Evolutionary conservation across 1,139 yeast genomes (phyloP), one percentile per base, ranked within the genome.

Genomic region (Lodderomyces parapsilosis): DNA sequence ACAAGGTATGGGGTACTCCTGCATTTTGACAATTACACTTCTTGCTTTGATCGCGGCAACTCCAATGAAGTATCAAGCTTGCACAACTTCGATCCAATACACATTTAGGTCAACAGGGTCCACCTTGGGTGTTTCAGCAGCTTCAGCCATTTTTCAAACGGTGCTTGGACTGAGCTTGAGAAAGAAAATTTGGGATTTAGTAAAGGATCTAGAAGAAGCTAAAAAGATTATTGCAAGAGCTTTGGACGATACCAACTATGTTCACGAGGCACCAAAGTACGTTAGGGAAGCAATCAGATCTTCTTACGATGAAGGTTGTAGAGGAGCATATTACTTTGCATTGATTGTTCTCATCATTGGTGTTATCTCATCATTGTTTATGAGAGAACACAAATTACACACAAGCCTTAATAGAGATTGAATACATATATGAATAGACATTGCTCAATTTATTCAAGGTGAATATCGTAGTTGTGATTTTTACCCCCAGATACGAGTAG

Each of bases 61-160:
- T 8, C 86, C 86, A 2, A 68, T 64, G 33, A 76, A 79, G 49
- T 74, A 70, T 50, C 91, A 84, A 59, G 91, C 91, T 4, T 77
- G 85, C 6, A 78, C 87, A 0, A 85, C 93, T 0, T 82, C 89
- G 1, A 83, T 85, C 47, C 88, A 84, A 52, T 85, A 85, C 58
- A 81, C 87, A 3, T 84, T 83, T 64, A 69, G 91, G 52, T 81
- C 90, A 2, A 79, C 86, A 5, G 93, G 91, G 0, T 81, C 88
- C 1, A 83, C 90, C 0, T 59, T 83, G 40, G 91, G 91, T 17
- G 87, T 85, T 4, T 71, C 91, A 0, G 58, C 82, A 31, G 85
- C 86, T 0, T 78, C 85, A 6, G 83, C 90, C 2, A 69, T 83
- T 23, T 84, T 85, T 63, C 79, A 76, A 49, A 71, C 71, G 27